Conservation (phyloP, 768 basidiomycete genomes). For the Amanita rimosa region DNA sequence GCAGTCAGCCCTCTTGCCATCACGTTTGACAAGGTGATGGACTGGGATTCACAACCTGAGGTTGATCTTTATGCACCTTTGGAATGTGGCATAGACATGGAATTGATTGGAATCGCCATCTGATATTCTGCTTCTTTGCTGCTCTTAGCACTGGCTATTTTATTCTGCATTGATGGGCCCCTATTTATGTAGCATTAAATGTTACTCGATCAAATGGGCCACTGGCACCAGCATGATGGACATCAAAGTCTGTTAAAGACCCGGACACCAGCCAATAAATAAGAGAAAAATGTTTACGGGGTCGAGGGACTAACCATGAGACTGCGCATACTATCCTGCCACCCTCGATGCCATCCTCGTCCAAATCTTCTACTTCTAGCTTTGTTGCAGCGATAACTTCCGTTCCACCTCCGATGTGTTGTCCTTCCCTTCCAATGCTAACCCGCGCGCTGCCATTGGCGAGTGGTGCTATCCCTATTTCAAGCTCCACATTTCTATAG, state of each 20-base stretch:
- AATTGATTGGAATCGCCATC: conserved; percentile 1
- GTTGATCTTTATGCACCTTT: not conserved
- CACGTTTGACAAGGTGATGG: not conserved
- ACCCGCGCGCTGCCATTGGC: conserved; percentile 80
- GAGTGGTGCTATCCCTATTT: conserved; percentile 69
- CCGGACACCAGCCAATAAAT: too few relatives aligned
- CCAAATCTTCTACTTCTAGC: conserved; percentile 62
- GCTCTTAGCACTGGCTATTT: not conserved
- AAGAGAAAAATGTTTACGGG: too few relatives aligned
- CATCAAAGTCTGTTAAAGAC: too few relatives aligned
- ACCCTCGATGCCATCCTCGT: conserved; percentile 35
- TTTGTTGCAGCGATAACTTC: conserved; percentile 73
- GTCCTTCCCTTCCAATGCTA: conserved; percentile 49
- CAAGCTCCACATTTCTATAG: conserved; percentile 59
- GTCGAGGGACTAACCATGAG: conserved; percentile 68
- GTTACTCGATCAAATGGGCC: too few relatives aligned
- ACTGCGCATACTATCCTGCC: conserved; percentile 61
- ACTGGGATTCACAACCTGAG: not conserved
- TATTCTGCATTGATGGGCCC: too few relatives aligned
- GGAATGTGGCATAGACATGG: not conserved
- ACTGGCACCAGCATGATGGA: too few relatives aligned
- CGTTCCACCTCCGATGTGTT: conserved; percentile 53
- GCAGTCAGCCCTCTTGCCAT: not conserved
- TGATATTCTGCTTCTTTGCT: not conserved
- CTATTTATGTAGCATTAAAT: too few relatives aligned